Base-by-base conservation (phyloP, 2,329 filamentous ascomycete genomes). In the Magnaporthales sp. region DNA sequence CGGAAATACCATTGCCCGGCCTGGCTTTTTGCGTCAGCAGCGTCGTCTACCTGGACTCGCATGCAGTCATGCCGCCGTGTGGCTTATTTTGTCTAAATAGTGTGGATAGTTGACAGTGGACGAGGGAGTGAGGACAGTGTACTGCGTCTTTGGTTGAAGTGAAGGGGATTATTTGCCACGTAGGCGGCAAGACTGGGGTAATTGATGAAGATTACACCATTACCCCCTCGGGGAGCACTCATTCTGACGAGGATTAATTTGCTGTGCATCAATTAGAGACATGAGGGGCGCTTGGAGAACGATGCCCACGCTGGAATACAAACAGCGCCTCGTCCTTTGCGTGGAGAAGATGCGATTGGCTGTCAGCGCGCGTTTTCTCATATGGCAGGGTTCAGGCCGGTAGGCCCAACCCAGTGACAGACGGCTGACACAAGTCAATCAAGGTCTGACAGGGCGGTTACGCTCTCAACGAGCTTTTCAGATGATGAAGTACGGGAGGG, bases 301-400 rank as follows among this genome's bases (percentile, higher is more conserved):
- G 75, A n/a, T 77, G 72, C 19, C 81, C 80, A 66, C 81, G 74
- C 71, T 84, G 81, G 70, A 89, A 92, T 24, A 91, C 82, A 75
- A 88, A 92, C 66, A 92, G 72, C 0, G 87, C 90, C 77, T 93
- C 90, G 71, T 93, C 90, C 75, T 65, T 65, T 46, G 6, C 2
- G 13, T 11, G 15, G 8, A 9, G 2, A 9, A 22, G 11, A 31
- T 19, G 22, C 5, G 19, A 31, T 51, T 65, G 46, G 30, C 15
- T 22, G 30, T 64, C 24, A 46, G 26, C 24, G 32, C 22, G 10
- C 19, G 29, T 22, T 26, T 31, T 51, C n/a, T 10, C 6, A n/a
- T 64, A n/a, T 56, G 26, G 11, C 30, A 29, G 27, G 27, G 27
- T n/a, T 27, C 24, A 30, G 13, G 24, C 24, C 26, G 15, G 27